Evolutionary conservation across 306 rosid species (phyloP).

Genomic region (Clitoria ternatea): DNA sequence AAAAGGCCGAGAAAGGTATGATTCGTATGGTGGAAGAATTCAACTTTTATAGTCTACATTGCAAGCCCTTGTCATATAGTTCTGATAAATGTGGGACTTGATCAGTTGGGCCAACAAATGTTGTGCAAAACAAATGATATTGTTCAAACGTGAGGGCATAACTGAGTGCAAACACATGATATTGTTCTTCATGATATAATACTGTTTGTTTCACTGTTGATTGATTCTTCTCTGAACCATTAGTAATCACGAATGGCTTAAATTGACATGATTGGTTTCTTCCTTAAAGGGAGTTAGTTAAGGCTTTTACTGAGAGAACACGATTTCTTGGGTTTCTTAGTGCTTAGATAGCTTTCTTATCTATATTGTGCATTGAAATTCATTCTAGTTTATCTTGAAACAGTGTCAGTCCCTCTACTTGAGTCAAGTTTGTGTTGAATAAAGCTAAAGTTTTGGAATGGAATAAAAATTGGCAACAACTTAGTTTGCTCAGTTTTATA

Average conservation of each 20-base stretch:
- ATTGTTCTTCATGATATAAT: too few relatives aligned
- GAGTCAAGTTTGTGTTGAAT: background rate
- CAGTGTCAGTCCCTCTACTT: background rate
- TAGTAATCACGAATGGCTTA: too few relatives aligned
- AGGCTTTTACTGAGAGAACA: background rate
- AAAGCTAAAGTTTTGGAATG: too few relatives aligned
- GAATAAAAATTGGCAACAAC: too few relatives aligned
- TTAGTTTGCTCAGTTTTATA: background rate
- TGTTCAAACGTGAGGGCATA: background rate
- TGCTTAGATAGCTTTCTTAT: background rate
- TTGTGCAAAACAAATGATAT: too few relatives aligned
- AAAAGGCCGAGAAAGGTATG: constrained; percentile 27
- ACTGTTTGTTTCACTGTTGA: too few relatives aligned
- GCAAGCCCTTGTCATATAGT: background rate
- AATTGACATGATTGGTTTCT: too few relatives aligned
- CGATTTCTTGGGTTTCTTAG: too few relatives aligned
- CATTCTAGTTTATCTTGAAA: background rate
- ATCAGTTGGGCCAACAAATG: background rate
- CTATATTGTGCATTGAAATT: background rate
- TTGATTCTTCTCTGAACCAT: too few relatives aligned
- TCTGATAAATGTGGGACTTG: background rate
- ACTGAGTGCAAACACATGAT: background rate
- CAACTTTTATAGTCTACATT: background rate
- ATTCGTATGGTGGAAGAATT: fast-evolving
- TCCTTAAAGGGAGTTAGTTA: too few relatives aligned